A percentile compares a stretch with the other conserved stretches of the same genome.
Conservation (phyloP, 2,329 filamentous ascomycete genomes). For the Fusarium sp. region DNA sequence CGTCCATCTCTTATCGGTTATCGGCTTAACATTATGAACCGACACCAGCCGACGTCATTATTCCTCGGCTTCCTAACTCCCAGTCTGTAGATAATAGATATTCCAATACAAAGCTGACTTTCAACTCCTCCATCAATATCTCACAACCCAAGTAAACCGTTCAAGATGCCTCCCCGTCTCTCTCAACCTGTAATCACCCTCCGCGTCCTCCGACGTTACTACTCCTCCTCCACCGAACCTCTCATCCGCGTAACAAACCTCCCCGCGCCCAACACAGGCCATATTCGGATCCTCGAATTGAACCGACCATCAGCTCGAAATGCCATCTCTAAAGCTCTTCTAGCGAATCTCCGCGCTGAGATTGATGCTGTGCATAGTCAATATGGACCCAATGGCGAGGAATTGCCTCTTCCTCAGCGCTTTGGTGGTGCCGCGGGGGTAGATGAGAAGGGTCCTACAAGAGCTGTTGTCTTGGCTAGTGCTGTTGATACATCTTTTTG, state of each 20-base stretch:
- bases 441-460: conserved; percentile 68
- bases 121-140: background rate
- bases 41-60: conserved; percentile 41
- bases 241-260: conserved; percentile 79
- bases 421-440: conserved; percentile 60
- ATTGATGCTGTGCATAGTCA: conserved; percentile 77
- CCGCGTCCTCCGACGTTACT: conserved; percentile 48
- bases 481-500: conserved; percentile 91
- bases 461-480: conserved; percentile 86
- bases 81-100: background rate
- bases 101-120: background rate
- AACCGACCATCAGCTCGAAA: conserved; percentile 89
- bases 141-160: background rate
- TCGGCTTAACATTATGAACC: conserved; percentile 39
- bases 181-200: conserved; percentile 30
- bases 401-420: conserved; percentile 55
- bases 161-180: conserved; percentile 52
- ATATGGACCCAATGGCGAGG: conserved; percentile 67
- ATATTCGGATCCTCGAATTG: conserved; percentile 88
- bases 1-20: conserved; percentile 35
- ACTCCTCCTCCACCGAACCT: conserved; percentile 61
- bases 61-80: conserved; percentile 21
- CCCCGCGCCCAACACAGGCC: conserved; percentile 81
- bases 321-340: conserved; percentile 84
- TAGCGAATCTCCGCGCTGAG: conserved; percentile 77